Evolutionary conservation across 2,329 filamentous ascomycete species (phyloP).

Genomic region (Venturia nashicola): DNA sequence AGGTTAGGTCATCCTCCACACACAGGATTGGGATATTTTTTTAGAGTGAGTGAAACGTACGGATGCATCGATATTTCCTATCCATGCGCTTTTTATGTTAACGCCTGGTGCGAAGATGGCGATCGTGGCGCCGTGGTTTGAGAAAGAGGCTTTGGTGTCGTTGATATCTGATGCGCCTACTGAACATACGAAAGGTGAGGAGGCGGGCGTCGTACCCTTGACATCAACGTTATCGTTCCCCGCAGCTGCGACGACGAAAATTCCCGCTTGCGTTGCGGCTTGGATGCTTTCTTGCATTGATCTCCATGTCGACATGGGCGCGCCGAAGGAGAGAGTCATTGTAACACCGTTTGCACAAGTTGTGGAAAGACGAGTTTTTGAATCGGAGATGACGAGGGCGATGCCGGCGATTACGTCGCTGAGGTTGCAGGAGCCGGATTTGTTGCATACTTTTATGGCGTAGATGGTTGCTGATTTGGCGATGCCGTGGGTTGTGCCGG

Average conservation of each 20-base stretch:
- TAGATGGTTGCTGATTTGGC: conserved; percentile 17
- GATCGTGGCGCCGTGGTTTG: conserved; percentile 27
- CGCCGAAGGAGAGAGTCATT: conserved; percentile 27
- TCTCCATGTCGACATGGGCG: conserved; percentile 15
- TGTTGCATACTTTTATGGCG: conserved; percentile 24
- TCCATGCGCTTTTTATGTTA: conserved; percentile 35
- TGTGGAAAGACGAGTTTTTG: conserved; percentile 14
- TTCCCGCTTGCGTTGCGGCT: conserved; percentile 14
- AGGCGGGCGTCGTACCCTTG: conserved; percentile 24
- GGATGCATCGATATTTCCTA: conserved; percentile 15
- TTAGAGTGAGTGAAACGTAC: neutral
- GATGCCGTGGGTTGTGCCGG: conserved; percentile 11
- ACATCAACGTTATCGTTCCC: conserved; percentile 25
- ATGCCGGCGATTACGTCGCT: conserved; percentile 23
- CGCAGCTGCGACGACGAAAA: conserved; percentile 29
- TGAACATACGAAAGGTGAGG: conserved; percentile 25
- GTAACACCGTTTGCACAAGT: conserved; percentile 15
- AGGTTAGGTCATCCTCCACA: neutral
- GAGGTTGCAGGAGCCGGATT: conserved; percentile 24
- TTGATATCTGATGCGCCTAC: conserved; percentile 27
- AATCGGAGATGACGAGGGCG: conserved; percentile 13
- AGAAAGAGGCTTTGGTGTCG: conserved; percentile 24
- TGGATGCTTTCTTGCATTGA: conserved; percentile 1
- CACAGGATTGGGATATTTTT: too few relatives aligned
- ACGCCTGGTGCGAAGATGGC: conserved; percentile 29